Percentiles rank a stretch among this genome's conserved stretches.
Evolutionary conservation across 129 eudicot genomes (phyloP).

Genomic region (Flaveria linearis): DNA sequence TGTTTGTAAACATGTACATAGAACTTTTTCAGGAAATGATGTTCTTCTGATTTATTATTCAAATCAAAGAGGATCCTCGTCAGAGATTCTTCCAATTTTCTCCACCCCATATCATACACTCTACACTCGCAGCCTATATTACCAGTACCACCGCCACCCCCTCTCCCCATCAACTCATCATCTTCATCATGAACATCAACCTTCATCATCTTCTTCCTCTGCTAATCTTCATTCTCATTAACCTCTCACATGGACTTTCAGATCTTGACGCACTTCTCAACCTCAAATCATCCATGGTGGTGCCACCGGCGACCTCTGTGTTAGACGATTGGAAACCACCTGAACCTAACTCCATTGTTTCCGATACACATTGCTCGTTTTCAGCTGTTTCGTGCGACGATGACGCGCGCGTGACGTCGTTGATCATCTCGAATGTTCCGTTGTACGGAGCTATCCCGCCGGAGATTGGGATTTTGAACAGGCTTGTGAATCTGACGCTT

Average conservation of each 20-base stretch:
- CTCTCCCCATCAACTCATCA: background rate
- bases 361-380: constrained; percentile 61
- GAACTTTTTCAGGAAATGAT: constrained; percentile 8
- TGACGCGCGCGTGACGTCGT: constrained; percentile 44
- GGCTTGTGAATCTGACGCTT: constrained; percentile 57
- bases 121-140: too few relatives aligned
- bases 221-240: constrained; percentile 3
- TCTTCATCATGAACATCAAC: background rate
- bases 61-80: constrained; percentile 28
- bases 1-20: background rate
- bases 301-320: constrained; percentile 38
- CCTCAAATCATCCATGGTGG: constrained; percentile 60
- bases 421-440: constrained; percentile 44
- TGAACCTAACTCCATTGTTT: constrained; percentile 10
- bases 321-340: constrained; percentile 54
- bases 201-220: background rate
- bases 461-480: constrained; percentile 53
- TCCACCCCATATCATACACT: too few relatives aligned
- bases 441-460: constrained; percentile 64
- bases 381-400: constrained; percentile 72
- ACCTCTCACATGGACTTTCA: constrained; percentile 33
- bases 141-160: constrained; percentile 12
- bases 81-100: constrained; percentile 40
- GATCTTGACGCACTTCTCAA: constrained; percentile 57
- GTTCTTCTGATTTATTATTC: constrained; percentile 18